Percentiles rank a stretch among this genome's conserved stretches.
Conservation (phyloP, 176 grass and related monocot species). For the Themeda triandra region DNA sequence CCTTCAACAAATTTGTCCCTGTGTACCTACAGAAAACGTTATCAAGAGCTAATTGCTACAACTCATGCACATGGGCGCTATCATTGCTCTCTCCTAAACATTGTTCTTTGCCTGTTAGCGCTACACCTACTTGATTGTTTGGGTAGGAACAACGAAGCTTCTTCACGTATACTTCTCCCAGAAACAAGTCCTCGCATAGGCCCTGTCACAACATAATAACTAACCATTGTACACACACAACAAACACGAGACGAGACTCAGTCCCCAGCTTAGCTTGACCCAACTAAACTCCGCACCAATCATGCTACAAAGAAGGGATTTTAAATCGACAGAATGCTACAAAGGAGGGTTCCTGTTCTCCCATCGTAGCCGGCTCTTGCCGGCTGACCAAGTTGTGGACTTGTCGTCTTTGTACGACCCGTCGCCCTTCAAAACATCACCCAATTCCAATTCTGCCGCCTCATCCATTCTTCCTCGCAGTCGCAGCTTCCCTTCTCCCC, state of each 20-base stretch:
- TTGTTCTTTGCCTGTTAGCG: not conserved
- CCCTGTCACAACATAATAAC: not conserved
- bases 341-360: not conserved
- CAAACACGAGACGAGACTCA: slow-evolving; percentile 27
- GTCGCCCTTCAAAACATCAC: slow-evolving; percentile 7
- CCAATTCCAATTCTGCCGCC: not conserved
- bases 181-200: not conserved
- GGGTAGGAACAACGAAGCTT: slow-evolving; percentile 6
- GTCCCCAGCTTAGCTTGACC: slow-evolving; percentile 35
- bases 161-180: not conserved
- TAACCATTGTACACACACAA: not conserved
- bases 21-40: not conserved
- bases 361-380: slow-evolving; percentile 11
- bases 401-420: slow-evolving; percentile 27
- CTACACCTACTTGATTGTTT: not conserved
- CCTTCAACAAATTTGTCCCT: not conserved
- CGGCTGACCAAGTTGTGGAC: slow-evolving; percentile 32
- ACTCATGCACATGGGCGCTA: slow-evolving; percentile 7
- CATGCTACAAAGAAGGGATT: not conserved
- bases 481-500: not conserved
- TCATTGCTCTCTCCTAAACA: not conserved
- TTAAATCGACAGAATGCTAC: no score
- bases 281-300: slow-evolving; percentile 2
- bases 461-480: not conserved
- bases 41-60: not conserved